Base-by-base conservation (phyloP, 441 rosid species). In the Populus hybrid region DNA sequence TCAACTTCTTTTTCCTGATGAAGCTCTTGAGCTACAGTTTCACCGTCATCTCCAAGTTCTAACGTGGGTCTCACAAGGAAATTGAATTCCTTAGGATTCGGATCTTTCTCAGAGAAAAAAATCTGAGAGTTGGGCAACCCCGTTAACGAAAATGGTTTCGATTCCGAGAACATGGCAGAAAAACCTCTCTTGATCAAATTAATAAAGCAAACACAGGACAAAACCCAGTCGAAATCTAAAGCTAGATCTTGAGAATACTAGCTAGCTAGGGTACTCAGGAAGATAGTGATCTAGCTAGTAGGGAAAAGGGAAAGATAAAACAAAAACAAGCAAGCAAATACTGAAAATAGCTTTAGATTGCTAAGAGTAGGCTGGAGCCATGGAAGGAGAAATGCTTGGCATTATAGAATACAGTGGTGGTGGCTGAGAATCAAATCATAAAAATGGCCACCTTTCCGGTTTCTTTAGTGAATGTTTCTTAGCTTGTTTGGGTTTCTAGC, bases 101-200 rank as follows among this genome's bases (percentile, higher is more conserved):
- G 80, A 86, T 87, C 87, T 76, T 86, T 87, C 74, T 84, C 88
- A 42, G 88, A 75, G 64, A 87, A 61, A 38, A 86, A 61, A 76
- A 76, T 77, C 78, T 89, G 87, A 38, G 82, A 79, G 73, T 87
- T 85, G 42, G 91, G 70, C 80, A 85, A 79, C 45, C 81, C 85
- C 85, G 76, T 73, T 73, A 80, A 31, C 10, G 87, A 69, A 64
- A 79, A 45, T 23, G 79, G 31, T n/a, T 72, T 81, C 20, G 78
- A 76, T 79, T 84, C 75, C 7, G 79, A 83, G 38, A 63, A 78
- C 84, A 82, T 78, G 71, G 73, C 77, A 70, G 63, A 18, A 78
- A 29, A 21, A 80, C 11, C 18, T 16, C 8, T n/a, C 20, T 16
- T 26, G n/a, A 18, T 14, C 20, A 59, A 61, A 4, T 23, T 29